phyloP scores from a whole-genome alignment of 768 basidiomycete species.

The Mycena polygramma region DNA sequence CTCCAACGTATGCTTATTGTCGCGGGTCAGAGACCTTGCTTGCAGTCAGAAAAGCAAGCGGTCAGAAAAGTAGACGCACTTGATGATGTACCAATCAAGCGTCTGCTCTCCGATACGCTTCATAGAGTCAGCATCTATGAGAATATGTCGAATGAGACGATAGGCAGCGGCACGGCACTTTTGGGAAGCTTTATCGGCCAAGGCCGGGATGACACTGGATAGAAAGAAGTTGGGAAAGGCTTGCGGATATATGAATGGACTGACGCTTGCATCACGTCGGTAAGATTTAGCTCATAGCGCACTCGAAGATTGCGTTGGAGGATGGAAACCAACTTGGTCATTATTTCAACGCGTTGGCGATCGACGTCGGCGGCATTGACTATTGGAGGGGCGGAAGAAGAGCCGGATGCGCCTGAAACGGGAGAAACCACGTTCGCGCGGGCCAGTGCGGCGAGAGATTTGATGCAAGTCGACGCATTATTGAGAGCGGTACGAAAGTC shows the following conservation, averaged over 20 bases:
- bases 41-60: not conserved
- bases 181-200: slow-evolving; percentile 81
- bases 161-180: slow-evolving; percentile 87
- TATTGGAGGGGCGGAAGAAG: slow-evolving; percentile 54
- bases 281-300: slow-evolving; percentile 78
- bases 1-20: slow-evolving; percentile 85
- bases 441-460: slow-evolving; percentile 63
- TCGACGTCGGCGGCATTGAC: slow-evolving; percentile 59
- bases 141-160: slow-evolving; percentile 81
- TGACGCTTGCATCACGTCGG: slow-evolving; percentile 82
- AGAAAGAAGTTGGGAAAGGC: slow-evolving; percentile 21
- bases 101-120: slow-evolving; percentile 71
- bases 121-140: slow-evolving; percentile 82
- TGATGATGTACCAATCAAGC: slow-evolving; percentile 92
- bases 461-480: slow-evolving; percentile 71
- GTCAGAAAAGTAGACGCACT: slow-evolving; percentile 62
- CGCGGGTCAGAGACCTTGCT: slow-evolving; percentile 83
- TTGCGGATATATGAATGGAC: slow-evolving; percentile 43
- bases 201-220: slow-evolving; percentile 78
- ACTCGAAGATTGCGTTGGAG: slow-evolving; percentile 82
- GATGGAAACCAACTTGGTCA: slow-evolving; percentile 74
- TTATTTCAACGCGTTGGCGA: slow-evolving; percentile 69
- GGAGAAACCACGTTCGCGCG: slow-evolving; percentile 53
- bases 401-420: slow-evolving; percentile 42
- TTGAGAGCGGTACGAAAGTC: slow-evolving; percentile 81